Percentiles rank a stretch among this genome's conserved stretches.
Evolutionary conservation across 306 rosid genomes (phyloP).

Genomic region (Morella rubra): DNA sequence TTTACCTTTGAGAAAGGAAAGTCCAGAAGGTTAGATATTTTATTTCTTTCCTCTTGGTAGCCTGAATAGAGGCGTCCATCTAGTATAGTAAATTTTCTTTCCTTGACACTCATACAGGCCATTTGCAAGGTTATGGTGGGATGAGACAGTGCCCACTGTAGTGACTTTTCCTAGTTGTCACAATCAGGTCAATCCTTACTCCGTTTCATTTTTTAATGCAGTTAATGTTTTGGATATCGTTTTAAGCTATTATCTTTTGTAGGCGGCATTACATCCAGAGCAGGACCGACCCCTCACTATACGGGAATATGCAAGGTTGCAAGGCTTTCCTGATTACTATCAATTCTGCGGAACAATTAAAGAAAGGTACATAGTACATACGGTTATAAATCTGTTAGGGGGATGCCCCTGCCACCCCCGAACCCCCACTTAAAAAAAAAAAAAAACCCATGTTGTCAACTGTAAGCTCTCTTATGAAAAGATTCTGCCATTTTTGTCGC

Average conservation of each 20-base stretch:
- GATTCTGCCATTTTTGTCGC: background rate
- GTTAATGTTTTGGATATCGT: conserved; percentile 17
- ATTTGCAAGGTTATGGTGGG: conserved; percentile 94
- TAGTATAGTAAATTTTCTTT: too few species aligned
- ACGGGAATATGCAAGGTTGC: conserved; percentile 91
- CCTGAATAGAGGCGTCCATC: too few species aligned
- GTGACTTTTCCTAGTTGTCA: conserved; percentile 72
- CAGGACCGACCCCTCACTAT: conserved; percentile 74
- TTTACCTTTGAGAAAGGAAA: conserved; percentile 69
- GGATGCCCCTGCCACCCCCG: background rate
- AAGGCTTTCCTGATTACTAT: conserved; percentile 89
- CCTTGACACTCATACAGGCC: conserved; percentile 45
- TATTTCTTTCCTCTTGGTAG: conserved; percentile 3
- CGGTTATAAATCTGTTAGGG: background rate
- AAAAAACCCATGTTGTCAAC: background rate
- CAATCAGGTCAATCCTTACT: conserved; percentile 51
- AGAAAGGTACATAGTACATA: conserved; percentile 48
- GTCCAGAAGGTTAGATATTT: conserved; percentile 63
- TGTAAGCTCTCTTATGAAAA: background rate
- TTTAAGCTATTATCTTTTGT: conserved; percentile 25
- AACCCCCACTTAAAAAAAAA: background rate
- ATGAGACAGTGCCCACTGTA: conserved; percentile 89
- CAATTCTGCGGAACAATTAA: conserved; percentile 66
- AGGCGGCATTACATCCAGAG: conserved; percentile 73
- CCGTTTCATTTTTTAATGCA: conserved; percentile 21